A percentile compares a stretch with the other conserved stretches of the same genome.
These are phyloP conservation scores for Entrophospora sp. DNA, from an alignment of 192 early-diverging fungal genomes.

Conservation along the genomic window DNA sequence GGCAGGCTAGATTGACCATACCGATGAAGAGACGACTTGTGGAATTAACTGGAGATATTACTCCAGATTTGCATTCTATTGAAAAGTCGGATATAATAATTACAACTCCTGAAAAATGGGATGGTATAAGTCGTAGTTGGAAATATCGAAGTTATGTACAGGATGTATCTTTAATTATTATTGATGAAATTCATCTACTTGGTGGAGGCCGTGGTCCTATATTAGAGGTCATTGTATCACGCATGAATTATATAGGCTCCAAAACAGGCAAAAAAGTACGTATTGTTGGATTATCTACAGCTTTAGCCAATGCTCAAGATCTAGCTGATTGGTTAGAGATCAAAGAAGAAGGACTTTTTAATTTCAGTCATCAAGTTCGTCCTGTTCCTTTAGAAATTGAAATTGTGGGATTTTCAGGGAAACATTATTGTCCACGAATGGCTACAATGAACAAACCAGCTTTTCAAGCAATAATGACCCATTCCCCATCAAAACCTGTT, in stretches of 20 bases:
- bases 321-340: constrained; percentile 97
- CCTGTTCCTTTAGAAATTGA: constrained; percentile 96
- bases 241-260: constrained; percentile 94
- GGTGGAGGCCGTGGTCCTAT: constrained; percentile 96
- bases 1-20: constrained; percentile 60
- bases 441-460: constrained; percentile 98
- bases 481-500: constrained; percentile 88
- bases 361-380: constrained; percentile 94
- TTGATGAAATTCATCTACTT: constrained; percentile 97
- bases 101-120: constrained; percentile 98
- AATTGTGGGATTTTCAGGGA: constrained; percentile 94
- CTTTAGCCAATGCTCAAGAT: constrained; percentile 92
- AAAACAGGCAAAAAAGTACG: constrained; percentile 70
- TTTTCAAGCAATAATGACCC: constrained; percentile 86
- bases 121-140: constrained; percentile 92
- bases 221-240: constrained; percentile 94
- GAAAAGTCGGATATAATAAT: constrained; percentile 92
- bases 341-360: constrained; percentile 77
- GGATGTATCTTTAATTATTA: constrained; percentile 83
- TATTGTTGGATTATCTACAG: constrained; percentile 92
- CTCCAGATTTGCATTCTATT: constrained; percentile 82
- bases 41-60: constrained; percentile 93
- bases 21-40: constrained; percentile 79
- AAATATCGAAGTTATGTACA: constrained; percentile 84
- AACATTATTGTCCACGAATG: constrained; percentile 98